Conservation (phyloP, 345 rosid genomes). For the Sonneratia caseolaris region DNA sequence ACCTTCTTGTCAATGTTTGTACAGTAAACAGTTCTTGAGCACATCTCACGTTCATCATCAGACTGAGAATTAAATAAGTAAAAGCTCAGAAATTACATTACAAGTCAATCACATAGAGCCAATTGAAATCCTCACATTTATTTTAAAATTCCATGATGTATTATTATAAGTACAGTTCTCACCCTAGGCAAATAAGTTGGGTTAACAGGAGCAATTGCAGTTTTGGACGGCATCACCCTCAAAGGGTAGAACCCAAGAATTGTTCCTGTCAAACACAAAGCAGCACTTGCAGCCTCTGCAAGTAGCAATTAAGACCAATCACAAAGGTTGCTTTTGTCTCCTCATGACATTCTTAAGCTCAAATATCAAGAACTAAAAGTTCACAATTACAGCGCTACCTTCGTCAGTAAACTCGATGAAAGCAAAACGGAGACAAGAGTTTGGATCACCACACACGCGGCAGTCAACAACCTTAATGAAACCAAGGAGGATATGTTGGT, state of each 20-base stretch:
- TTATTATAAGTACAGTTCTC: constrained; percentile 14
- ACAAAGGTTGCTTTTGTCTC: neutral
- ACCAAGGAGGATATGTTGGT: neutral
- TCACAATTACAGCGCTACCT: constrained; percentile 37
- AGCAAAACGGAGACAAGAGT: constrained; percentile 90
- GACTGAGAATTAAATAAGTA: constrained; percentile 36
- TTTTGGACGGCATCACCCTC: constrained; percentile 93
- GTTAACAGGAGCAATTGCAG: constrained; percentile 99
- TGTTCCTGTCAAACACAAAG: constrained; percentile 73
- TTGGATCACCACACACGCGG: constrained; percentile 92
- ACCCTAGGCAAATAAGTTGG: constrained; percentile 95
- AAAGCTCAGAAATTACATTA: neutral
- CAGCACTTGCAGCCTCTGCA: constrained; percentile 84
- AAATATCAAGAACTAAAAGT: constrained; percentile 6
- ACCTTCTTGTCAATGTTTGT: constrained; percentile 97
- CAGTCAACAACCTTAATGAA: constrained; percentile 62
- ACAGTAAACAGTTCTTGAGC: constrained; percentile 89
- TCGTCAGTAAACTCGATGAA: constrained; percentile 87
- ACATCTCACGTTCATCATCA: constrained; percentile 96
- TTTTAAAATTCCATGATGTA: neutral
- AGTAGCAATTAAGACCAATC: constrained; percentile 14
- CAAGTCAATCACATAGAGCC: neutral
- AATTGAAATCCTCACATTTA: neutral
- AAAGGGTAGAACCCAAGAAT: constrained; percentile 90
- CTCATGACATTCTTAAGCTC: neutral